These are phyloP conservation scores for Chlorella vulgaris DNA, from an alignment of 139 green algal species.

Conservation along the genomic window DNA sequence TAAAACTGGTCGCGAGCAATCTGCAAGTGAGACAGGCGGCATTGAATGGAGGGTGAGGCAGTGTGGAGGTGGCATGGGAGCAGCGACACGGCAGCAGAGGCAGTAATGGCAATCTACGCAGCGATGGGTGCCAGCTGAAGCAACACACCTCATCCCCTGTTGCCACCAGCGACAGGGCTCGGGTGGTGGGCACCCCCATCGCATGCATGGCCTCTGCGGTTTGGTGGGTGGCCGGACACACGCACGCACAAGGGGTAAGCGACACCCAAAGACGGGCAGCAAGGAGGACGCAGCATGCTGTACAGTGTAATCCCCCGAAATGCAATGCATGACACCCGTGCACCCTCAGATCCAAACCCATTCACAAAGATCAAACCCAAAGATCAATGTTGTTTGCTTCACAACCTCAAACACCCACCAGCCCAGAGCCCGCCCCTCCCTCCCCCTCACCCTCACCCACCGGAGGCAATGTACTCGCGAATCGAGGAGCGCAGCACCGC, in stretches of 20 bases:
- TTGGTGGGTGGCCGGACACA: background rate
- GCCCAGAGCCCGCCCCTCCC: background rate
- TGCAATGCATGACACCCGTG: too few species aligned
- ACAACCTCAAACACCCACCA: background rate
- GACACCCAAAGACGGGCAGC: background rate
- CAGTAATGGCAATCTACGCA: too few species aligned
- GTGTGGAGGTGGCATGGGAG: background rate
- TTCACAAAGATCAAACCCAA: too few species aligned
- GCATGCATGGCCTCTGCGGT: conserved; percentile 82
- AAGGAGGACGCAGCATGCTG: background rate
- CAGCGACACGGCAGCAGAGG: conserved; percentile 57
- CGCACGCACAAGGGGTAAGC: too few species aligned
- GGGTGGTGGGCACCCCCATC: conserved; percentile 91
- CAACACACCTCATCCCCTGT: conserved; percentile 83
- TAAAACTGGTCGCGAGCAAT: conserved; percentile 34
- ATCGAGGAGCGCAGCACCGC: conserved; percentile 90
- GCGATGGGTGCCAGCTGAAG: too few species aligned
- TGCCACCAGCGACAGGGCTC: conserved; percentile 82
- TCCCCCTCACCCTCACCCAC: background rate
- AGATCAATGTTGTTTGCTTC: too few species aligned
- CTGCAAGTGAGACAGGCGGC: too few species aligned
- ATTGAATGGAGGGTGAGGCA: too few species aligned
- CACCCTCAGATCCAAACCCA: too few species aligned
- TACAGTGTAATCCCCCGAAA: too few species aligned
- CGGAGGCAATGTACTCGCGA: conserved; percentile 83